Evolutionary conservation across 2,329 filamentous ascomycete genomes (phyloP), one percentile per base, ranked within the genome.

Genomic region (Epichloe elymi): DNA sequence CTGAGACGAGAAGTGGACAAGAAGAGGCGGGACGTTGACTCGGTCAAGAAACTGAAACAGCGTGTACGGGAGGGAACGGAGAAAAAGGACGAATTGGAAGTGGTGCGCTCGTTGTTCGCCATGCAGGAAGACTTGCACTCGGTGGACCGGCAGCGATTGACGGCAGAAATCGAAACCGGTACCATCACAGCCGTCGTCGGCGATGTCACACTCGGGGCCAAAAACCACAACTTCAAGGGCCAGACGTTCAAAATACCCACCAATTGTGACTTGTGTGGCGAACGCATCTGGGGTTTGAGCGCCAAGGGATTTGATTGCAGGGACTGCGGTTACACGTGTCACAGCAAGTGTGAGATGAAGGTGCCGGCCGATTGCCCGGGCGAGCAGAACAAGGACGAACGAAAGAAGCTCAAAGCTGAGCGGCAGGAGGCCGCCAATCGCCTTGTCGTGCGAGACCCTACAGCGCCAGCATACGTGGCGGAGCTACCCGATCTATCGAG

Each of bases 211-310:
- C 74, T 95, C 19, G 91, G 91, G 17, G 90, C 90, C 11, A 88
- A 88, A 65, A 95, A 90, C 62, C 93, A 98, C 72, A 93, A 95
- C 62, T 98, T 98, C 77, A 95, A 95, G 69, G 83, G 88, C n/a
- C 89, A 97, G 63, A 97, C 93, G 0, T 98, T 97, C 76, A 97
- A 97, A 67, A 95, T 98, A 54, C 94, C 94, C 0, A 98, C 93
- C 4, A 97, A 97, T 65, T 98, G 93, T 70, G 93, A 98, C 66
- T 76, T 96, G 12, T 98, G 93, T 60, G 90, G 90, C 17, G 93
- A 98, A 64, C 81, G 93, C 30, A 95, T 98, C 65, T 98, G 93
- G 93, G 93, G 93, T 0, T 68, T 98, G 40, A 95, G 88, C 33
- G 91, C 93, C 38, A 98, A 98, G 69, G 93, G 93, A 0, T 94